Base-by-base conservation (phyloP, 176 grass and related monocot genomes). In the Ananas comosus region DNA sequence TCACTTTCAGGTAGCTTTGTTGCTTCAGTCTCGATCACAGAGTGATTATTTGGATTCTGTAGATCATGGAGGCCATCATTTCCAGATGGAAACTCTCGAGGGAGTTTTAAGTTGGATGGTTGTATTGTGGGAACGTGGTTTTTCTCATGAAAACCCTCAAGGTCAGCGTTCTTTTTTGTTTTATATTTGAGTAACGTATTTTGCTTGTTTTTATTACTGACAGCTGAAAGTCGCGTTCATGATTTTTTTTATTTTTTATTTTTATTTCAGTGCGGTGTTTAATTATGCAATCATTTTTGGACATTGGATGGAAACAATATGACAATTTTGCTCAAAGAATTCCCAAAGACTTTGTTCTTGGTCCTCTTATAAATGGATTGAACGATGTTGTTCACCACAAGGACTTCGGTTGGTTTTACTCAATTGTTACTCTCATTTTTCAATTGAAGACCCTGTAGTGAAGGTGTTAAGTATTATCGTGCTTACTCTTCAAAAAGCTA, bases 101-200 rank as follows among this genome's bases (percentile, higher is more conserved):
- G 79, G 76, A 67, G 79, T 85, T 72, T 96, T 96, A 27, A 76
- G 80, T 53, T 96, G 88, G 92, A 80, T 96, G 81, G 42, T 83
- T 69, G 86, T 91, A 82, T 77, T 96, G 19, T 96, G 88, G 92
- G 88, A 96, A 73, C 86, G 88, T 72, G 92, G 92, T 14, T 89
- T 96, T 80, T 82, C 63, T 83, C 92, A 96, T 68, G 92, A 91
- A 84, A 96, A 96, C 64, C 88, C 92, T 79, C 92, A 96, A 80
- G 92, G 92, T 74, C 29, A 64, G 72, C 78, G 47, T 21, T 83
- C 16, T 4, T 13, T 42, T 12, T 48, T 2, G 19, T 50, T 74
- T 53, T 25, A 29, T n/a, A 71, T 51, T 42, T 65, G 14, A 9
- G 49, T 13, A 66, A 47, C 11, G 12, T 23, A 8, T n/a, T 18